phyloP scores from a whole-genome alignment of 1,139 yeast genomes.

The Candida sojae region DNA sequence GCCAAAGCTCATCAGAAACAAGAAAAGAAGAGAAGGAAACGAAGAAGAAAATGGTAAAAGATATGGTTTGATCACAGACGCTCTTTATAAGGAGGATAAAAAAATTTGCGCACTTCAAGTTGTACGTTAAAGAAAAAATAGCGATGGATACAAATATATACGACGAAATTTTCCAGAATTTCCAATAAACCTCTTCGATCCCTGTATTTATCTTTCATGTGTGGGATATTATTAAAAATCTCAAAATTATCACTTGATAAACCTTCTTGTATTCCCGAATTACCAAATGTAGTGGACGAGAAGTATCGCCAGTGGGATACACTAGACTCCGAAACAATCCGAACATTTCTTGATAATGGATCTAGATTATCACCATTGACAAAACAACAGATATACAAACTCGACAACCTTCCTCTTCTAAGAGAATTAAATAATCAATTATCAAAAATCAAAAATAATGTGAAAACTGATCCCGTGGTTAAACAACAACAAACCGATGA shows the following conservation, averaged over 20 bases:
- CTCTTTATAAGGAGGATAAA: too few relatives aligned
- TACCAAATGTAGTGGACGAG: not conserved
- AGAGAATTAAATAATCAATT: slow-evolving; percentile 24
- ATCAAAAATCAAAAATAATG: slow-evolving; percentile 28
- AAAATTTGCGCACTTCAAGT: too few relatives aligned
- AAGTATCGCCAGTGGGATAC: slow-evolving; percentile 21
- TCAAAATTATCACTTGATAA: slow-evolving; percentile 2
- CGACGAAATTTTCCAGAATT: too few relatives aligned
- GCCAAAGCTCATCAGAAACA: slow-evolving; percentile 8
- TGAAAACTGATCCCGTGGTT: slow-evolving; percentile 21
- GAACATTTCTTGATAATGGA: slow-evolving; percentile 19
- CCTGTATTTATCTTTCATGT: slow-evolving; percentile 8
- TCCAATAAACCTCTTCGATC: too few relatives aligned
- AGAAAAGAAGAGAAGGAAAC: slow-evolving; percentile 20
- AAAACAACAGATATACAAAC: slow-evolving; percentile 24
- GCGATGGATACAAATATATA: not conserved
- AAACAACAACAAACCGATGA: slow-evolving; percentile 16
- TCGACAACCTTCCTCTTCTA: slow-evolving; percentile 25
- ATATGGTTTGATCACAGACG: not conserved
- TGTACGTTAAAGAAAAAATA: slow-evolving; percentile 6
- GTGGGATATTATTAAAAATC: slow-evolving; percentile 15
- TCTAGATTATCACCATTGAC: slow-evolving; percentile 19
- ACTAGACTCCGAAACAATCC: slow-evolving; percentile 16
- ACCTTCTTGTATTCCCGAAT: slow-evolving; percentile 6
- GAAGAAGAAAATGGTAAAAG: slow-evolving; percentile 17